Percentiles rank a stretch among this genome's conserved stretches.
phyloP scores from a whole-genome alignment of 2,329 filamentous ascomycete species.

The Gliomastix tumulicola region DNA sequence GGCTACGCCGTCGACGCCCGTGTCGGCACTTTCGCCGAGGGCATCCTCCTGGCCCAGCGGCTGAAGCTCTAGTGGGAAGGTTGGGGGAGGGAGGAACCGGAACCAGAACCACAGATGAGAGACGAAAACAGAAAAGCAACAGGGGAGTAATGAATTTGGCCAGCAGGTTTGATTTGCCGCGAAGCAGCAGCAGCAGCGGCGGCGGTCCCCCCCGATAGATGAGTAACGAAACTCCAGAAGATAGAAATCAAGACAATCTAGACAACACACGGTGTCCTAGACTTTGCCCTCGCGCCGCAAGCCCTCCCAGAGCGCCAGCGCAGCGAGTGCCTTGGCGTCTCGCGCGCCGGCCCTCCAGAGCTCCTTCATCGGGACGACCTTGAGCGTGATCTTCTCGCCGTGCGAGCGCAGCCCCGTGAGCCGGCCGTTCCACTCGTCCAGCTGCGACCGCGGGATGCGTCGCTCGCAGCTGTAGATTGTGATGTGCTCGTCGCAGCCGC shows the following conservation, averaged over 20 bases:
- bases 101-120: background rate
- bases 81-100: background rate
- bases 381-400: constrained; percentile 56
- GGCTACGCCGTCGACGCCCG: constrained; percentile 76
- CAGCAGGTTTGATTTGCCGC: background rate
- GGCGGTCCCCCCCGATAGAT: too few relatives aligned
- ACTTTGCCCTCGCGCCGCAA: constrained; percentile 39
- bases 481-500: constrained; percentile 54
- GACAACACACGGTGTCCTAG: constrained; percentile 11
- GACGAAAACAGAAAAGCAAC: constrained; percentile 1
- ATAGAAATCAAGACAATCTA: constrained; percentile 5
- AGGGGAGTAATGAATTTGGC: background rate
- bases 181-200: too few relatives aligned
- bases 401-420: constrained; percentile 50
- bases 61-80: constrained; percentile 29
- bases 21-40: constrained; percentile 71
- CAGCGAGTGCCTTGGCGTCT: constrained; percentile 53
- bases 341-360: constrained; percentile 50
- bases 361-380: constrained; percentile 47
- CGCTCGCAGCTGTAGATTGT: constrained; percentile 51
- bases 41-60: constrained; percentile 63
- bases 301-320: constrained; percentile 52
- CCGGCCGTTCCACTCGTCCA: constrained; percentile 48
- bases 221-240: too few relatives aligned
- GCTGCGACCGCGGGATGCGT: constrained; percentile 37